Evolutionary conservation across 768 basidiomycete genomes (phyloP), one percentile per base, ranked within the genome.

Genomic region (Macrocybe gigantea): DNA sequence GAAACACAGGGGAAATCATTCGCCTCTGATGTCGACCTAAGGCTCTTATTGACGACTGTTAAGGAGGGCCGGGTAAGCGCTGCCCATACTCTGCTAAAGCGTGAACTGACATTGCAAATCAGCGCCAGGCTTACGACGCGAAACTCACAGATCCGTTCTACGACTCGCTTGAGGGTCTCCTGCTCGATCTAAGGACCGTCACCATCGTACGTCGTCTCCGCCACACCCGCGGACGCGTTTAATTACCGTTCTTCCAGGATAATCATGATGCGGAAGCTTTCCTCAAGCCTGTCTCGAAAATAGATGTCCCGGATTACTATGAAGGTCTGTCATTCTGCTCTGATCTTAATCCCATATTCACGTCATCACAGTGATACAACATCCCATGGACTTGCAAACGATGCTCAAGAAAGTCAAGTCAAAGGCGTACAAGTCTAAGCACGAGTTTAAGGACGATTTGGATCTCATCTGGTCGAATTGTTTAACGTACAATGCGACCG

Each of bases 391-490:
- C 70, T 74, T 98, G 38, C 83, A 83, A 52, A 88, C 93, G 0
- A 88, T 99, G 79, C 75, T 85, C 44, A 92, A 84, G 77, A 94
- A 94, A 67, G 87, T 97, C 62, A 98, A 96, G 70, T 72, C 78
- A 49, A 90, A 88, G 62, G 77, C 81, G 41, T 97, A 96, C 78
- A 93, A 94, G 67, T 90, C 84, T 31, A 98, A 98, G 69, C 75
- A 82, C 53, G 89, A 94, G 58, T 98, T 99, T 67, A 85, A 86
- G 53, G 85, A 89, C 50, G 96, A 99, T 68, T 72, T 99, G 38
- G 90, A 95, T 55, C 79, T 97, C 52, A 97, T 99, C 55, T 99
- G 96, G 96, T 82, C 82, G 40, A 99, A 98, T 55, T 97, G 95
- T 65, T 79, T 86, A 53, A 82, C 78, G 5, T 98, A 98, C 65